phyloP scores from a whole-genome alignment of 2,329 filamentous ascomycete species.

The Arthrocladium fulminans region DNA sequence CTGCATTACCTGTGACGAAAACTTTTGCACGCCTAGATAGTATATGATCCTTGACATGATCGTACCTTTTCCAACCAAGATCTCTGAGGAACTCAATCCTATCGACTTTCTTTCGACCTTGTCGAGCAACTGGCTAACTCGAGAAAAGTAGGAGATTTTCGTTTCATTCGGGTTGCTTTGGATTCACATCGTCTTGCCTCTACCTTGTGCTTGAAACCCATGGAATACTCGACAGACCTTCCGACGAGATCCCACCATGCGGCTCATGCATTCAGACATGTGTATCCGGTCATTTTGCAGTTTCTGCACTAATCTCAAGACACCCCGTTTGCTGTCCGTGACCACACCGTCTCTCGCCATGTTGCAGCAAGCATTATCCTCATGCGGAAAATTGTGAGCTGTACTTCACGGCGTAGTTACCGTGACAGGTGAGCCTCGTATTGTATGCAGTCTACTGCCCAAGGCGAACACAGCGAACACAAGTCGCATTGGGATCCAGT shows the following conservation, averaged over 20 bases:
- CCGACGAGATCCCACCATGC: too few relatives aligned
- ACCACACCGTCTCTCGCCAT: neutral
- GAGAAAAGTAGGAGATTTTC: neutral
- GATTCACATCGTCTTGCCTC: too few relatives aligned
- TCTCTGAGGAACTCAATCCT: conserved; percentile 49
- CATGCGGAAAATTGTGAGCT: neutral
- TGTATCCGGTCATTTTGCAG: neutral
- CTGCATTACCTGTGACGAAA: conserved; percentile 45
- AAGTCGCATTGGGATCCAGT: neutral
- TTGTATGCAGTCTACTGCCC: neutral
- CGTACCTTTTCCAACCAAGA: conserved; percentile 55
- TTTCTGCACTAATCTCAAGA: neutral
- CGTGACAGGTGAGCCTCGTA: neutral
- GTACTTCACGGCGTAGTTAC: neutral
- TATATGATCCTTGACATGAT: conserved; percentile 54
- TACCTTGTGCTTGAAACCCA: too few relatives aligned
- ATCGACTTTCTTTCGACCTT: conserved; percentile 13
- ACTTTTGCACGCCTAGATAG: conserved; percentile 54
- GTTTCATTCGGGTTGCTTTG: neutral
- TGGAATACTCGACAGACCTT: too few relatives aligned
- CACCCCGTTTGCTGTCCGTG: neutral
- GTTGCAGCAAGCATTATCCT: neutral
- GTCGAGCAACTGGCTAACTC: neutral
- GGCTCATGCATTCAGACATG: too few relatives aligned
- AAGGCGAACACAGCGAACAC: neutral